Conservation (phyloP, 1,284 basidiomycete species). For the Leccinum pachyderme region DNA sequence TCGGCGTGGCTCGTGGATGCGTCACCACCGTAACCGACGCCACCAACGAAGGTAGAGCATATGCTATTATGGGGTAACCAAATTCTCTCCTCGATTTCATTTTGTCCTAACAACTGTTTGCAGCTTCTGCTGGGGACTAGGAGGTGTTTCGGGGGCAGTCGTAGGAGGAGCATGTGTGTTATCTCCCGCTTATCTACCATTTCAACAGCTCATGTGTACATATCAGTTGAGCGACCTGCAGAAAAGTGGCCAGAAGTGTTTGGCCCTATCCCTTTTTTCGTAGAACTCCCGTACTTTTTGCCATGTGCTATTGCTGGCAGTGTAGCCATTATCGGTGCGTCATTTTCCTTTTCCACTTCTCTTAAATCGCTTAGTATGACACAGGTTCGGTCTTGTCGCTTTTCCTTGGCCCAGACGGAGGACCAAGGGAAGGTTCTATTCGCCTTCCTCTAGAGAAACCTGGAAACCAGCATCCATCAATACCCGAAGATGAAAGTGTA, state of each 20-base stretch:
- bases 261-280: conserved; percentile 64
- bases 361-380: conserved; percentile 2
- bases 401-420: conserved; percentile 90
- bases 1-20: conserved; percentile 89
- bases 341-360: not conserved
- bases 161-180: conserved; percentile 80
- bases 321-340: conserved; percentile 69
- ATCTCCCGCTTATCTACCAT: conserved; percentile 2
- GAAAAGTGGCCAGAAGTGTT: conserved; percentile 83
- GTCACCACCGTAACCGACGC: conserved; percentile 87
- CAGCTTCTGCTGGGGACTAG: conserved; percentile 93
- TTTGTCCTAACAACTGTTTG: conserved; percentile 2
- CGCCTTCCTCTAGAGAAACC: conserved; percentile 75
- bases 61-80: conserved; percentile 83
- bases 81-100: not conserved
- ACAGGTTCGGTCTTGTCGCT: conserved; percentile 81
- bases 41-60: conserved; percentile 91
- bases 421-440: conserved; percentile 82
- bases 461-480: conserved; percentile 40
- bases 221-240: conserved; percentile 78
- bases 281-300: conserved; percentile 86
- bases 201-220: conserved; percentile 1
- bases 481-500: conserved; percentile 50
- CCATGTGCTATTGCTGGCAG: conserved; percentile 81
- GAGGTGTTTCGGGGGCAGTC: conserved; percentile 87